phyloP scores from a whole-genome alignment of 169 alveolate species.

The Theileria equi region DNA sequence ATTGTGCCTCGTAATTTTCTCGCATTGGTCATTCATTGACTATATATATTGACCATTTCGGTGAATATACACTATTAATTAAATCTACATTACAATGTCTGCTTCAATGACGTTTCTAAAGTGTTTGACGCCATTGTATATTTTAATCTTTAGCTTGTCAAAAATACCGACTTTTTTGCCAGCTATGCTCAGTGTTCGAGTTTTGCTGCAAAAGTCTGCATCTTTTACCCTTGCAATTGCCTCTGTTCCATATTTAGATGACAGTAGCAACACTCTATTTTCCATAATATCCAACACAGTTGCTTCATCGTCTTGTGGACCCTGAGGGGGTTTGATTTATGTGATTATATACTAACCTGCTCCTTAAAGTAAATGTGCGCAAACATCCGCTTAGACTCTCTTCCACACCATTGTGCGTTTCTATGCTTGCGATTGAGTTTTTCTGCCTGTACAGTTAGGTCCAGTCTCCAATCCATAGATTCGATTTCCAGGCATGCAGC shows the following conservation, averaged over 20 bases:
- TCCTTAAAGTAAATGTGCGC: conserved; percentile 86
- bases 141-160: conserved; percentile 60
- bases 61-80: background rate
- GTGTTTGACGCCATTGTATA: conserved; percentile 59
- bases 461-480: conserved; percentile 48
- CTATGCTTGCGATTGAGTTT: conserved; percentile 88
- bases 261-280: conserved; percentile 62
- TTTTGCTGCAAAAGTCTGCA: conserved; percentile 39
- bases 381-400: conserved; percentile 87
- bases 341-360: conserved; percentile 29
- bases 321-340: background rate
- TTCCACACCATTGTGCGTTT: conserved; percentile 89
- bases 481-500: conserved; percentile 69
- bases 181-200: conserved; percentile 37
- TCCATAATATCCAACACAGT: conserved; percentile 73
- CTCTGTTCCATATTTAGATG: conserved; percentile 37
- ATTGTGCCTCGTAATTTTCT: no score
- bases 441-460: conserved; percentile 83
- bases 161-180: conserved; percentile 52
- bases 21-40: no score
- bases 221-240: conserved; percentile 53
- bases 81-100: conserved; percentile 21
- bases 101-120: conserved; percentile 67
- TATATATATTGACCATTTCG: no score
- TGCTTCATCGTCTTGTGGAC: background rate